Percentiles rank a stretch among this genome's conserved stretches.
These are phyloP conservation scores for Candida railenensis DNA, from an alignment of 805 yeast species.

Conservation along the genomic window DNA sequence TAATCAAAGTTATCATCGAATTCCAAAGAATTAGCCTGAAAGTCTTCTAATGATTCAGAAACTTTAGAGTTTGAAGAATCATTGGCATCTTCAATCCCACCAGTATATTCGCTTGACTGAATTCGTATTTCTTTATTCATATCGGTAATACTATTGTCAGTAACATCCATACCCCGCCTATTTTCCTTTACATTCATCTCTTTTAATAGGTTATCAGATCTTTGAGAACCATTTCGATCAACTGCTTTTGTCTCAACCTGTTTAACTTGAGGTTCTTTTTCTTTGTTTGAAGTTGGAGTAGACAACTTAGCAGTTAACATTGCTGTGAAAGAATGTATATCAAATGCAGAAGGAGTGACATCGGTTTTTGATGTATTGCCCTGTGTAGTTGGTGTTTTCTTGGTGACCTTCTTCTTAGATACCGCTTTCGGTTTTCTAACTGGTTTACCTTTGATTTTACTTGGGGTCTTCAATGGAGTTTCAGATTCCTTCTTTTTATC, in stretches of 20 bases:
- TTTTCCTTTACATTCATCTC: too few species aligned
- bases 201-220: neutral
- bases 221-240: neutral
- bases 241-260: neutral
- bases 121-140: neutral
- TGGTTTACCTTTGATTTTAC: neutral
- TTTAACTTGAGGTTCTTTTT: constrained; percentile 2
- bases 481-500: neutral
- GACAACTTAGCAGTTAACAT: constrained; percentile 21
- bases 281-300: constrained; percentile 7
- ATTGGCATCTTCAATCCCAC: neutral
- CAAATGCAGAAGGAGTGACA: constrained; percentile 11
- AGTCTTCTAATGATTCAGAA: constrained; percentile 1
- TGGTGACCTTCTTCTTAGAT: constrained; percentile 1
- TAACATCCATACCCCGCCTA: too few species aligned
- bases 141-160: neutral
- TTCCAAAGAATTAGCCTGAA: neutral
- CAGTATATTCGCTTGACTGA: neutral
- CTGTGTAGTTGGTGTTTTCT: constrained; percentile 1
- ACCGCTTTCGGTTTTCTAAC: constrained; percentile 3
- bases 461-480: neutral
- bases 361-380: neutral
- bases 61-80: neutral
- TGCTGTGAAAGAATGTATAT: constrained; percentile 28
- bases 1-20: constrained; percentile 1